These are phyloP conservation scores for Calonectria pauciramosa DNA, from an alignment of 2,329 filamentous ascomycete species.

Conservation along the genomic window DNA sequence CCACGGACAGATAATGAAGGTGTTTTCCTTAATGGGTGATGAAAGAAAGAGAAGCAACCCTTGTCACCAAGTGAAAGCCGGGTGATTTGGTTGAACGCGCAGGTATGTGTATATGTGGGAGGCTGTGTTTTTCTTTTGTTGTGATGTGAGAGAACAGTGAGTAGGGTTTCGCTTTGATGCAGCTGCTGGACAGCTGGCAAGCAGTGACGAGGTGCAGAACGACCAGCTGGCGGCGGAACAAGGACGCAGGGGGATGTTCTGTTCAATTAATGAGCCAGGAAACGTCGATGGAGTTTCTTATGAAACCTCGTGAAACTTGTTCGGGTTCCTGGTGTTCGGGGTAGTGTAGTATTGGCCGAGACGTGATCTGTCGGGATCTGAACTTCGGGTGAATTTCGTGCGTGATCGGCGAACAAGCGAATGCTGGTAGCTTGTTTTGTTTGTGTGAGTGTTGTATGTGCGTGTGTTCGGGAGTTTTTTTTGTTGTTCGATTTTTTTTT, in stretches of 20 bases:
- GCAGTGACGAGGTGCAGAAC: constrained; percentile 29
- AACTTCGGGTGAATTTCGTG: background rate
- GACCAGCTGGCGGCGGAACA: constrained; percentile 5
- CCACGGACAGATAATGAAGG: constrained; percentile 33
- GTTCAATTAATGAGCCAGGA: constrained; percentile 10
- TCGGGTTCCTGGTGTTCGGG: background rate
- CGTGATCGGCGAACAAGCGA: constrained; percentile 11
- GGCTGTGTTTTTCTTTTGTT: constrained; percentile 33
- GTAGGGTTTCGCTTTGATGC: constrained; percentile 21
- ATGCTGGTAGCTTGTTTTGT: constrained; percentile 3
- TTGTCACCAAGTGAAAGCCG: constrained; percentile 27
- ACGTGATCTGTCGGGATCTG: background rate
- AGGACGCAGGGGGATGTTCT: background rate
- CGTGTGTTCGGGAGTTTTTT: background rate
- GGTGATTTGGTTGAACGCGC: constrained; percentile 27
- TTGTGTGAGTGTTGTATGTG: background rate
- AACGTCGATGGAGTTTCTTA: constrained; percentile 5
- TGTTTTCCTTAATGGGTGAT: constrained; percentile 32
- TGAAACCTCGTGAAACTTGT: constrained; percentile 10
- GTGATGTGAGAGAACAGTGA: constrained; percentile 33
- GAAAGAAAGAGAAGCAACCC: constrained; percentile 34
- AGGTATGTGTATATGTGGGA: background rate
- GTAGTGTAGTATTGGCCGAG: constrained; percentile 1
- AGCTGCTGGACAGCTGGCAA: constrained; percentile 37
- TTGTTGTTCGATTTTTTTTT: background rate